Evolutionary conservation across 208 protist species (phyloP).

Genomic region (Borovskyia barvae): DNA sequence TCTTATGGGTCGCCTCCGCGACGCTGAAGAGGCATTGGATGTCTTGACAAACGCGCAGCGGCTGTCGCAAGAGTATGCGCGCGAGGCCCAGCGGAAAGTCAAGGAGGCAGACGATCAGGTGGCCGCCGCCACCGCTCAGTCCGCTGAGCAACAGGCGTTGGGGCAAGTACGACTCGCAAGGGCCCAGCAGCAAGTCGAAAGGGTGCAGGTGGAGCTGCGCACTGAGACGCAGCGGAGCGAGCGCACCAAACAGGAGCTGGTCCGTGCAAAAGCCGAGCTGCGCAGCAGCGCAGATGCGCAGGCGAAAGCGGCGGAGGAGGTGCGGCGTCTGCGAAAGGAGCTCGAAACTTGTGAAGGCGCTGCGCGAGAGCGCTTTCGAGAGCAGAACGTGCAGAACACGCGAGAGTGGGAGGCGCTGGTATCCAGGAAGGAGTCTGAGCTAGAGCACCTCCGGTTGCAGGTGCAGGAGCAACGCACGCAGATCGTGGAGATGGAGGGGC

Average conservation of each 20-base stretch:
- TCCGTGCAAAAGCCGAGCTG: conserved; percentile 3
- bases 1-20: conserved; percentile 10
- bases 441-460: not conserved
- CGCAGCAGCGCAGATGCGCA: conserved; percentile 5
- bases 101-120: conserved; percentile 10
- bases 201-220: not conserved
- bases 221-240: not conserved
- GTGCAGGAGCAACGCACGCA: not conserved
- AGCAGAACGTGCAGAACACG: conserved; percentile 20
- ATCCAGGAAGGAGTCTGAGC: conserved; percentile 5
- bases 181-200: conserved; percentile 17
- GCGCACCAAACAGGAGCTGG: conserved; percentile 1
- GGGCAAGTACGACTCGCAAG: conserved; percentile 5
- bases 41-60: conserved; percentile 22
- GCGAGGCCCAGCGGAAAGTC: conserved; percentile 5
- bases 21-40: conserved; percentile 23
- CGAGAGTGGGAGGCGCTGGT: conserved; percentile 13
- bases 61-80: conserved; percentile 9
- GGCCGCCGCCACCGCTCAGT: not conserved
- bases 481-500: not conserved
- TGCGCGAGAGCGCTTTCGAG: conserved; percentile 13
- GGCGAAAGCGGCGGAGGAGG: not conserved
- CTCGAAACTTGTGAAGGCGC: not conserved
- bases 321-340: conserved; percentile 2
- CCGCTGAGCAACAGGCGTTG: conserved; percentile 1